Evolutionary conservation across 2,329 filamentous ascomycete genomes (phyloP).

Genomic region (Tolypocladium inflatum): DNA sequence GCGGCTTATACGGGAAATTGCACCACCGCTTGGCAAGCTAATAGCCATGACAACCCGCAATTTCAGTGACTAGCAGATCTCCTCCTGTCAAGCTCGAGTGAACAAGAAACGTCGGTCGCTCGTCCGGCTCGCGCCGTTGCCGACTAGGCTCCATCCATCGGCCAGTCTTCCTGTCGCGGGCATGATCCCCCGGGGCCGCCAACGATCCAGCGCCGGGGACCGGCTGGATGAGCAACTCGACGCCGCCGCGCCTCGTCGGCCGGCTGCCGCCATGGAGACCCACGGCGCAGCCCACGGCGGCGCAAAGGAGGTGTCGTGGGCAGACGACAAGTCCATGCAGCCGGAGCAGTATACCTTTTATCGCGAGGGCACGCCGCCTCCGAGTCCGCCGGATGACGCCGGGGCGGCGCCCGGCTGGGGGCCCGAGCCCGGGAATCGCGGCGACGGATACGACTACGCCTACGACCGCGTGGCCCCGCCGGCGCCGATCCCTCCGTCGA

Average conservation of each 20-base stretch:
- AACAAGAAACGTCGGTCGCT: neutral
- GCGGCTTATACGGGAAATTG: neutral
- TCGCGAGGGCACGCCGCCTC: slow-evolving; percentile 29
- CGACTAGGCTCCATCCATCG: neutral
- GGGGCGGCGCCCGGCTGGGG: neutral
- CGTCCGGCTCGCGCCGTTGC: neutral
- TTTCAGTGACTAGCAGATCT: neutral
- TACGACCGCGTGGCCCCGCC: slow-evolving; percentile 13
- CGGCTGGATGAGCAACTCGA: neutral
- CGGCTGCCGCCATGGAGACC: neutral
- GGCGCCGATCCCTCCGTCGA: slow-evolving; percentile 12
- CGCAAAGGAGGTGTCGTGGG: neutral
- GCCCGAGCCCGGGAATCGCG: slow-evolving; percentile 7
- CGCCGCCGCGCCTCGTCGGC: neutral
- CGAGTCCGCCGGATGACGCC: slow-evolving; percentile 16
- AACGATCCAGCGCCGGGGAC: neutral
- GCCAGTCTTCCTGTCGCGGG: neutral
- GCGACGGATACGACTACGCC: slow-evolving; percentile 13
- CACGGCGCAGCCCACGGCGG: neutral
- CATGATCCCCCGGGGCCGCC: neutral
- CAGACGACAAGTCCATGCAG: neutral
- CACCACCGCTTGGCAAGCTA: neutral
- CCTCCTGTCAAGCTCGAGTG: neutral
- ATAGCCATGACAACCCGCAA: neutral
- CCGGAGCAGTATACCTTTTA: slow-evolving; percentile 26